phyloP scores from a whole-genome alignment of 2,329 filamentous ascomycete genomes.

The Didymella keratinophila region DNA sequence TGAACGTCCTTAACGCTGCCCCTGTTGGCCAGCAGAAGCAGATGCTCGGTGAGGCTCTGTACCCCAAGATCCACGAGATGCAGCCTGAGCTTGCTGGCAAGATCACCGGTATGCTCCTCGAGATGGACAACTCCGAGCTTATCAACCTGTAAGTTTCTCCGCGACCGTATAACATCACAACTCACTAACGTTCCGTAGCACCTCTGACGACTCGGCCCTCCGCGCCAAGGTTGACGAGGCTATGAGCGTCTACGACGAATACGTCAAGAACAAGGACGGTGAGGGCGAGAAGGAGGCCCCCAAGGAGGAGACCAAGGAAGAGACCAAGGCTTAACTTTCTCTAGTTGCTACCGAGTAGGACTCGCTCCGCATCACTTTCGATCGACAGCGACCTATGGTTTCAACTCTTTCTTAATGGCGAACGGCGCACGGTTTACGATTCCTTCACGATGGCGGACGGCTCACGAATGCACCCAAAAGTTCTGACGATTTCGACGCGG shows the following conservation, averaged over 20 bases:
- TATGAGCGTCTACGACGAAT: slow-evolving; percentile 96
- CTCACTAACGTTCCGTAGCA: slow-evolving; percentile 62
- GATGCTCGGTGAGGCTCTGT: slow-evolving; percentile 95
- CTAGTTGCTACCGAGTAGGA: slow-evolving; percentile 42
- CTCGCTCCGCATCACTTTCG: slow-evolving; percentile 38
- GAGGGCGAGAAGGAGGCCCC: slow-evolving; percentile 48
- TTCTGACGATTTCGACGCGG: slow-evolving; percentile 41
- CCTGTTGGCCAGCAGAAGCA: slow-evolving; percentile 90
- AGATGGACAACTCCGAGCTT: slow-evolving; percentile 98
- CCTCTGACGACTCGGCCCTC: slow-evolving; percentile 87
- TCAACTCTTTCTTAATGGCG: slow-evolving; percentile 43
- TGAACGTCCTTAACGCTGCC: slow-evolving; percentile 60
- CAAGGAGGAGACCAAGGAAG: slow-evolving; percentile 58
- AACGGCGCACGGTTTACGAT: slow-evolving; percentile 48
- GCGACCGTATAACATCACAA: not conserved
- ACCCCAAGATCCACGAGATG: slow-evolving; percentile 96
- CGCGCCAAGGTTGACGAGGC: slow-evolving; percentile 97
- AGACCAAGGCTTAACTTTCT: slow-evolving; percentile 51
- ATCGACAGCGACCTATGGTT: slow-evolving; percentile 38
- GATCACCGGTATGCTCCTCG: slow-evolving; percentile 99
- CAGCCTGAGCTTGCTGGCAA: slow-evolving; percentile 97
- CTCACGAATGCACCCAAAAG: slow-evolving; percentile 49
- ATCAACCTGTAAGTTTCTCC: slow-evolving; percentile 83
- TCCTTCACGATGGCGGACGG: slow-evolving; percentile 42
- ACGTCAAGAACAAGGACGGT: slow-evolving; percentile 78